Evolutionary conservation across 495 filamentous ascomycete genomes (phyloP), one percentile per base, ranked within the genome.

Genomic region (Xylaria nigripes): DNA sequence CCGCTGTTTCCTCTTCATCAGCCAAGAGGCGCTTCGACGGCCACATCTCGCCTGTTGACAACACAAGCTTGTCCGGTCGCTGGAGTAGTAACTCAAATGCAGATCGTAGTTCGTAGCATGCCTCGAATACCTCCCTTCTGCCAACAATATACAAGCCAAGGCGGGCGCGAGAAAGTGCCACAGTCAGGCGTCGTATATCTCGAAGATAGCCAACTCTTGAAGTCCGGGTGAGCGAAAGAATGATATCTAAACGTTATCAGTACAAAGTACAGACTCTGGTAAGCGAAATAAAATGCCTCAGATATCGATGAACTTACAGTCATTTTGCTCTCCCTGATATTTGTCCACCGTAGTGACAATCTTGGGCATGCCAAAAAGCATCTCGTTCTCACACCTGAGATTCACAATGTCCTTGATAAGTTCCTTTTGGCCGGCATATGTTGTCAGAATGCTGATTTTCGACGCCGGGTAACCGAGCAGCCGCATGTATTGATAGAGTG

Each of bases 241-340:
- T 90, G 55, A 98, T 82, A 65, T 96, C 90, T 95, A 10, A 24
- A 32, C 21, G 3, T 45, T 15, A 27, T 61, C 45, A 67, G 60
- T 70, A 56, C 66, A 60, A 52, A n/a, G n/a, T n/a, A n/a, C n/a
- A n/a, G 59, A 34, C 21, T 25, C 47, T 45, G 43, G 16, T 23
- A 36, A 47, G 19, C 45, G 19, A 45, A 19, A 50, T 30, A 6
- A 16, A 29, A 36, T 8, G 13, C 13, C 6, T 12, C 8, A 15
- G 15, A 9, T 15, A 36, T 36, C 8, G 6, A 21, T 45, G 22
- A 51, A 80, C 87, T 81, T 73, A 94, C 90, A 97, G 63, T 96
- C 93, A 70, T 97, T 99, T 72, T 99, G 93, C 76, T 97, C 94
- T 59, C 93, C 93, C 74, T 99, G 93, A 61, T 96, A 99, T 68